Evolutionary conservation across 129 eudicot species (phyloP).

Genomic region (Tagetes patula): DNA sequence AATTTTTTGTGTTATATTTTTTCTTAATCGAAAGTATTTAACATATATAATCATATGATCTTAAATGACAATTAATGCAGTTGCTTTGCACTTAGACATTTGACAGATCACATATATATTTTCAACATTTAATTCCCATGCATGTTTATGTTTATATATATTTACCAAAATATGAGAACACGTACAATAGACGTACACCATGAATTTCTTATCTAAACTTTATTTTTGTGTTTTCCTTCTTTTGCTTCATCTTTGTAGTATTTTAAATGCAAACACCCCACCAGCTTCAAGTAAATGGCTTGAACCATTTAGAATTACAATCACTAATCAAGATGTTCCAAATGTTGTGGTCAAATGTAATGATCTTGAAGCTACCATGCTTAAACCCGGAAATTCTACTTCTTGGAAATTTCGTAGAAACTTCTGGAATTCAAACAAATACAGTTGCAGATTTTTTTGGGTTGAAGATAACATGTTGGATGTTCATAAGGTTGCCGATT

Average conservation of each 20-base stretch:
- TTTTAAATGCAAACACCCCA: neutral
- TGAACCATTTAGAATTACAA: conserved; percentile 17
- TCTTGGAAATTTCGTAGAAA: conserved; percentile 24
- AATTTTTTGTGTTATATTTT: too few relatives aligned
- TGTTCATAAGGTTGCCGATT: neutral
- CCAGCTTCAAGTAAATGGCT: conserved; percentile 23
- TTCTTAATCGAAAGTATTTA: too few relatives aligned
- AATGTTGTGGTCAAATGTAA: neutral
- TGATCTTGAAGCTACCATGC: neutral
- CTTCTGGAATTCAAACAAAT: neutral
- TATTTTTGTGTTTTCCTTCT: neutral
- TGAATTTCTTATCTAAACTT: neutral
- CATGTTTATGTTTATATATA: too few relatives aligned
- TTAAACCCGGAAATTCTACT: neutral
- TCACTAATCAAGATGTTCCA: conserved; percentile 6
- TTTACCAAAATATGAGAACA: too few relatives aligned
- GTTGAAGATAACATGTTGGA: neutral
- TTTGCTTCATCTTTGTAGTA: neutral
- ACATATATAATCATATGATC: too few relatives aligned
- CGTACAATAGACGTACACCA: too few relatives aligned
- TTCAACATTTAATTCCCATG: too few relatives aligned
- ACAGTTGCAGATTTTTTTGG: conserved; percentile 8
- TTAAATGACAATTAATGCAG: too few relatives aligned
- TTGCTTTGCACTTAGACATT: too few relatives aligned
- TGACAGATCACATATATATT: too few relatives aligned